Base-by-base conservation (phyloP, 148 eudicot genomes). In the Salicornia ramosissima region DNA sequence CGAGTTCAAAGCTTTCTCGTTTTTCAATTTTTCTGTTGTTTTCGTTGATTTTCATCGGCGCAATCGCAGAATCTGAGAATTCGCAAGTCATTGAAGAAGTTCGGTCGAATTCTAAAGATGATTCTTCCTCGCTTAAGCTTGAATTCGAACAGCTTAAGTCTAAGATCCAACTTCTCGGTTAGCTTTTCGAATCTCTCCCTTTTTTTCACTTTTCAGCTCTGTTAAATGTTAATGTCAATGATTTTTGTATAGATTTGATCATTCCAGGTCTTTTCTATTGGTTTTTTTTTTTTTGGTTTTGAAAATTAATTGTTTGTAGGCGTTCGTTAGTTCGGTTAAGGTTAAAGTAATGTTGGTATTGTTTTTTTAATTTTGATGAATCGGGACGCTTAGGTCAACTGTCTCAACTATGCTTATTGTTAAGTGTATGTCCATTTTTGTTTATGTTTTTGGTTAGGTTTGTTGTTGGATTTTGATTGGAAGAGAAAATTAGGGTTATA, bases 91-190 rank as follows among this genome's bases (percentile, higher is more conserved):
- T 47, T 5, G 80, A 75, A 10, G 72, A 73, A 70, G 62, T 67
- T 81, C 70, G 70, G 70, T 34, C 76, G 46, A 74, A 66, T 40
- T 45, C 21, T 36, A 81, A 72, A 18, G 63, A 68, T 51, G 85
- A 82, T 75, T 76, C 84, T 21, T 73, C 80, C 19, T 33, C 77
- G 51, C 70, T 83, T 33, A 78, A 70, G 67, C 61, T 71, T 64
- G 80, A 83, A 77, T 65, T 89, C 43, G 86, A 80, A 19, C 77
- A 85, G 39, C 87, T 87, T 65, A 82, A 87, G 79, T 83, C 87
- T 49, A 75, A 80, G 81, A 83, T 89, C 80, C 84, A 76, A 24
- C 68, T 77, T 19, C 82, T 89, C 7, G 96, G 96, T 88, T 34
- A 60, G 55, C 30, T 70, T 43, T 45, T 68, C 33, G 36, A 57